Percentiles rank a stretch among this genome's conserved stretches.
Evolutionary conservation across 768 basidiomycete genomes (phyloP).

Genomic region (Favolaschia claudopus): DNA sequence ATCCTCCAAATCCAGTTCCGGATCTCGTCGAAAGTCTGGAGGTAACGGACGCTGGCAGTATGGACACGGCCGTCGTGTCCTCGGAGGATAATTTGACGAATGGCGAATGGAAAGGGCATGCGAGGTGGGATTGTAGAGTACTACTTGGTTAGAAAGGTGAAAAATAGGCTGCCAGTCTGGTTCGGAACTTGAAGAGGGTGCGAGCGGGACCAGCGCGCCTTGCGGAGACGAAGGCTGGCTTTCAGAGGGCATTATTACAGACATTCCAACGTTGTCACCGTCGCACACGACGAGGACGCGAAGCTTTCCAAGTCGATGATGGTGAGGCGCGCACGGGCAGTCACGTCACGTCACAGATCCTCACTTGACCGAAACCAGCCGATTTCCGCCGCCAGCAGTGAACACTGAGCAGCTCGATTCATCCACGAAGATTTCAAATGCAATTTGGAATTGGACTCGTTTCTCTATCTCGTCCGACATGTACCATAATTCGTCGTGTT

Average conservation of each 20-base stretch:
- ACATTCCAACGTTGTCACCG: not conserved
- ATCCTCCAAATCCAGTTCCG: constrained; percentile 35
- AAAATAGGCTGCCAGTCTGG: constrained; percentile 80
- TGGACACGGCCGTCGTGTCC: constrained; percentile 59
- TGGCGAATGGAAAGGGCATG: constrained; percentile 78
- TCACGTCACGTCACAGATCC: no score
- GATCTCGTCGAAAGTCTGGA: constrained; percentile 44
- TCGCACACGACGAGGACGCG: constrained; percentile 11
- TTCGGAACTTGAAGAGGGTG: constrained; percentile 21
- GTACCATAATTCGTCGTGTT: no score
- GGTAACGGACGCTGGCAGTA: constrained; percentile 76
- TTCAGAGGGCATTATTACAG: not conserved
- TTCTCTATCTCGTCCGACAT: constrained; percentile 9
- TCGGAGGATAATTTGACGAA: constrained; percentile 33
- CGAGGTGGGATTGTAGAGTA: constrained; percentile 85
- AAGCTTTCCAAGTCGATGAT: no score
- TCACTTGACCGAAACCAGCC: no score
- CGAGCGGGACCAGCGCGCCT: constrained; percentile 24
- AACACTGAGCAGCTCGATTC: no score
- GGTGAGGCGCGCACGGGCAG: no score
- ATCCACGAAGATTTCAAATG: no score
- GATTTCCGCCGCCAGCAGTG: no score
- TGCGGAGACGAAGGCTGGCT: constrained; percentile 15
- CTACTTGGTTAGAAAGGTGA: constrained; percentile 85
- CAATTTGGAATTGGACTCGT: no score